Evolutionary conservation across 495 filamentous ascomycete genomes (phyloP), one percentile per base, ranked within the genome.

Genomic region (Tetracladium setigerum): DNA sequence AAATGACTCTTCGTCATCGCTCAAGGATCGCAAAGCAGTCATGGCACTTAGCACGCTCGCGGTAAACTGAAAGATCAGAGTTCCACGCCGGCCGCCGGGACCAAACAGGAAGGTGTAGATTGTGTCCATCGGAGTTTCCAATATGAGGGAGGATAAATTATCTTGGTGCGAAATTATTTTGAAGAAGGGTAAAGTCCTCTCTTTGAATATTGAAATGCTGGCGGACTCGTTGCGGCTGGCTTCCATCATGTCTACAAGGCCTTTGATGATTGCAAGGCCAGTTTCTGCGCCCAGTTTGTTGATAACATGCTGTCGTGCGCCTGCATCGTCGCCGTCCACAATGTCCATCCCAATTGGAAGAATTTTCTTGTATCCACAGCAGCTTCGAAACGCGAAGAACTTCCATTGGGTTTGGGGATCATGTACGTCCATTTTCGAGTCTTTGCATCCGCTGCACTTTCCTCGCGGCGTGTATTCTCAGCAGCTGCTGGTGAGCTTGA

Each of bases 81-180:
- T 53, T 5, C 63, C 70, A 19, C 74, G 64, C 11, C 59, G 60
- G 15, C 80, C 78, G 39, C 47, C 56, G 12, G 61, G 53, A 16
- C 80, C 77, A 47, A 67, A 79, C 14, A 84, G 52, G 50, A 70
- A 68, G 44, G 70, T 79, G 58, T 74, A 80, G 30, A 84, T 78
- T 2, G 70, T 79, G 16, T 62, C 72, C 30, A 82, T 65, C 5
- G 69, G 57, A 31, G 64, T 67, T 50, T 83, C 77, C 5, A 82
- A 55, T 2, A 80, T 61, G 24, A 76, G 55, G 0, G 80, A 82
- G 6, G 66, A 60, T 13, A 74, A 52, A 6, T 83, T 68, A 17
- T 74, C 63, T 2, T 66, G 63, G 54, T 78, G 64, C 14, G 76
- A 66, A 38, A 84, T 65, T 14, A 64, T 68, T 42, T 62, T 56